Conservation (phyloP, 345 rosid species). For the Abelmoschus esculentus region DNA sequence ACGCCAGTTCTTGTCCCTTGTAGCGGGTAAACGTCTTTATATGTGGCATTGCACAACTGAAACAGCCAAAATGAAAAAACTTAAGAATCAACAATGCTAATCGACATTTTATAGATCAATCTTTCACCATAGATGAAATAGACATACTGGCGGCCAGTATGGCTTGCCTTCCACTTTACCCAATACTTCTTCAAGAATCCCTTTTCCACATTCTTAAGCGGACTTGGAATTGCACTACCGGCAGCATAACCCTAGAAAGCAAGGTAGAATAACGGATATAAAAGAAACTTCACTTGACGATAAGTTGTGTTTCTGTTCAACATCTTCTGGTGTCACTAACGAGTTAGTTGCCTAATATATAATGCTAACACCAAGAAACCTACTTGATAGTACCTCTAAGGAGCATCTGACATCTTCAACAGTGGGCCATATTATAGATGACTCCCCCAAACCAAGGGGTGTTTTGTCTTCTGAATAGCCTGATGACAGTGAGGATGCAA, state of each 20-base stretch:
- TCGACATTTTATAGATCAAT: background rate
- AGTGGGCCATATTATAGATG: constrained; percentile 83
- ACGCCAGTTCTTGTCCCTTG: constrained; percentile 78
- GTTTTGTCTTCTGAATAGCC: constrained; percentile 67
- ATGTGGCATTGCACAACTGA: constrained; percentile 93
- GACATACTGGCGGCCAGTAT: constrained; percentile 69
- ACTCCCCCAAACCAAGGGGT: constrained; percentile 74
- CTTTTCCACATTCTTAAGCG: constrained; percentile 84
- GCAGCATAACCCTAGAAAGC: constrained; percentile 79
- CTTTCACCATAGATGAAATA: constrained; percentile 1
- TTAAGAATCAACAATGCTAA: background rate
- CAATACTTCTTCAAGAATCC: constrained; percentile 74
- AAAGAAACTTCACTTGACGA: background rate
- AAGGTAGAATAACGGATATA: constrained; percentile 12
- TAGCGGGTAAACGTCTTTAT: constrained; percentile 82
- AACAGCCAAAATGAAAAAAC: constrained; percentile 10
- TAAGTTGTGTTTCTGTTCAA: background rate
- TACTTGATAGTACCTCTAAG: constrained; percentile 56
- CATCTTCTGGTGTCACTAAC: no score
- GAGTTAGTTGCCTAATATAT: background rate
- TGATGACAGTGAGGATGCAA: constrained; percentile 75
- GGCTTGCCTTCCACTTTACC: constrained; percentile 88
- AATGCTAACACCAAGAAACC: background rate
- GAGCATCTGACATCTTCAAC: constrained; percentile 94
- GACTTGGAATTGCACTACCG: constrained; percentile 87